Evolutionary conservation across 345 rosid genomes (phyloP).

Genomic region (Trapa bicornis): DNA sequence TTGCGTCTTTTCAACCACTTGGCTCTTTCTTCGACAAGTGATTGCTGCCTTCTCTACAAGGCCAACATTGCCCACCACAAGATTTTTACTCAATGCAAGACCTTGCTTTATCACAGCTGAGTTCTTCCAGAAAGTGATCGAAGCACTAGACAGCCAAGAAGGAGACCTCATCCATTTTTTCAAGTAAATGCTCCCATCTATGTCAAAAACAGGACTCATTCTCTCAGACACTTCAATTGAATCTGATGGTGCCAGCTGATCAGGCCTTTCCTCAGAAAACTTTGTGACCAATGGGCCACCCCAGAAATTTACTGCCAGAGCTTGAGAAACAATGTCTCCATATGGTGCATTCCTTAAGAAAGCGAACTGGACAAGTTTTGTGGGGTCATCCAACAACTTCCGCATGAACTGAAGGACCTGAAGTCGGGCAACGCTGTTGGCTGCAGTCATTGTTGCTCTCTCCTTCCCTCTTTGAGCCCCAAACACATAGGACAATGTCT

Average conservation of each 20-base stretch:
- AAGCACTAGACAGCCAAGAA: conserved; percentile 66
- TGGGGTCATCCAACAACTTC: conserved; percentile 76
- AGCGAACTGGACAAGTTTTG: conserved; percentile 75
- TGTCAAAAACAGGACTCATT: conserved; percentile 44
- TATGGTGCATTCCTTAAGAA: conserved; percentile 65
- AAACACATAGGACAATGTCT: conserved; percentile 45
- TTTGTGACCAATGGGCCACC: conserved; percentile 65
- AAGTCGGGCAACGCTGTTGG: conserved; percentile 70
- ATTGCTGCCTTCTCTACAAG: conserved; percentile 67
- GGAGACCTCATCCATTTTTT: conserved; percentile 85
- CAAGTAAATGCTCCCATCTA: conserved; percentile 89
- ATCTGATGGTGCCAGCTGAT: conserved; percentile 16
- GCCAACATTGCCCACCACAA: conserved; percentile 60
- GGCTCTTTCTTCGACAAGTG: conserved; percentile 51
- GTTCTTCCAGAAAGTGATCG: conserved; percentile 68
- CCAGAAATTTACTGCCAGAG: conserved; percentile 82
- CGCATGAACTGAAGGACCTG: conserved; percentile 79
- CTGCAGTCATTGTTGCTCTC: conserved; percentile 52
- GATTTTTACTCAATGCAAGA: conserved; percentile 65
- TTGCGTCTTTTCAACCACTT: conserved; percentile 72
- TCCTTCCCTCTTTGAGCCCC: conserved; percentile 79
- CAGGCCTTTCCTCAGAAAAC: conserved; percentile 27
- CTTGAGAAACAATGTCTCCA: conserved; percentile 68
- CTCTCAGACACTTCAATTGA: conserved; percentile 37
- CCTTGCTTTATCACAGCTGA: conserved; percentile 36